Conservation (phyloP, 176 grass and related monocot genomes). For the Bolboschoenus planiculmis region DNA sequence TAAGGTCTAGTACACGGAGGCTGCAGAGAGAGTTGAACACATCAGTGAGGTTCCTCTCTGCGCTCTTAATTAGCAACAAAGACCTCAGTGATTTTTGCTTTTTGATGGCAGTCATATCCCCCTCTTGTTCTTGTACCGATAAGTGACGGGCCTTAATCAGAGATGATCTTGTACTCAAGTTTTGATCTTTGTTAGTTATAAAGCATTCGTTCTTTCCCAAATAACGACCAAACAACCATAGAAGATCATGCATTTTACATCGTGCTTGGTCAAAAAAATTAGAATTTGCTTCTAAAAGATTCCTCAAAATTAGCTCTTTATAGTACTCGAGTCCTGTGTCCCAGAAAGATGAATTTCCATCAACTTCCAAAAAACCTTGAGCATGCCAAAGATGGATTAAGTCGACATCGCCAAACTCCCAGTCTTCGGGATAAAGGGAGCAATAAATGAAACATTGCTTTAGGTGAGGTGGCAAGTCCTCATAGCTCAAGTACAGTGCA, state of each 20-base stretch:
- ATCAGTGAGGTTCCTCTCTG: background rate
- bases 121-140: constrained; percentile 18
- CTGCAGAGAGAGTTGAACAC: constrained; percentile 23
- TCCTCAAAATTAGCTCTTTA: constrained; percentile 32
- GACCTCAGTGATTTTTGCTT: constrained; percentile 33
- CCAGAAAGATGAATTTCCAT: constrained; percentile 10
- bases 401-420: constrained; percentile 2
- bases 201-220: constrained; percentile 27
- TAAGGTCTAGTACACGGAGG: constrained; percentile 32
- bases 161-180: constrained; percentile 6
- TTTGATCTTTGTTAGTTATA: constrained; percentile 17
- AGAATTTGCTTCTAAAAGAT: constrained; percentile 28
- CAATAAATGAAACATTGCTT: constrained; percentile 47
- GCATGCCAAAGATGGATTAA: constrained; percentile 32
- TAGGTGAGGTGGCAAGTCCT: constrained; percentile 39
- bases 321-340: constrained; percentile 35
- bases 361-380: constrained; percentile 35
- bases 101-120: background rate
- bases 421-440: constrained; percentile 36
- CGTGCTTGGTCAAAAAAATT: constrained; percentile 9
- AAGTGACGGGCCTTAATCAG: constrained; percentile 24
- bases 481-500: constrained; percentile 41
- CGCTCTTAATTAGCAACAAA: constrained; percentile 27
- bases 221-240: constrained; percentile 34
- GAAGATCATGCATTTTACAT: constrained; percentile 42